phyloP scores from a whole-genome alignment of 352 stramenopile genomes.

The Thalassiosira oceanica region DNA sequence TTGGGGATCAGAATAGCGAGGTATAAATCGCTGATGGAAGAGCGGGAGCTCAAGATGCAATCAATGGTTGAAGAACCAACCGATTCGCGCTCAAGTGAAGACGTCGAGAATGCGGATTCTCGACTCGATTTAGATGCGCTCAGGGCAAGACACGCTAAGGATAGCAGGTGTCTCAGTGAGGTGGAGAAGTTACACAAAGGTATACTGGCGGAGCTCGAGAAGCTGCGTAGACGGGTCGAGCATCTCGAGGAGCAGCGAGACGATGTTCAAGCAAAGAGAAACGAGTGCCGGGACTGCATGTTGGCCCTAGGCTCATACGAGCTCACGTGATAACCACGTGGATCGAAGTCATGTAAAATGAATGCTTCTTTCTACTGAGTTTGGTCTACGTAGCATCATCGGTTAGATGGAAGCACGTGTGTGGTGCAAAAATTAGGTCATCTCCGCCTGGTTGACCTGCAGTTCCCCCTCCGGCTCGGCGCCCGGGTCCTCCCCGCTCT shows the following conservation, averaged over 20 bases:
- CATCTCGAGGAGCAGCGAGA: conserved; percentile 22
- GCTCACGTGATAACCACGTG: too few species aligned
- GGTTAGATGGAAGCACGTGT: too few species aligned
- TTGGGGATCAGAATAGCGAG: conserved; percentile 12
- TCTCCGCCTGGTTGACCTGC: too few species aligned
- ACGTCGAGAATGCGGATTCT: background rate
- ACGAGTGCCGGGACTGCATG: conserved; percentile 33
- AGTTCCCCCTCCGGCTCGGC: too few species aligned
- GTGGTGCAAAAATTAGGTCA: too few species aligned
- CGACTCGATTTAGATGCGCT: conserved; percentile 1
- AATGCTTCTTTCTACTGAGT: too few species aligned
- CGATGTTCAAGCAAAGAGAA: conserved; percentile 20
- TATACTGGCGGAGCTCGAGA: conserved; percentile 37
- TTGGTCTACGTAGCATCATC: too few species aligned
- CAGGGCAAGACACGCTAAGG: conserved; percentile 8
- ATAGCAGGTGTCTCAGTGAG: conserved; percentile 9
- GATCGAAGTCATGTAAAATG: too few species aligned
- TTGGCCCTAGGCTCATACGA: too few species aligned
- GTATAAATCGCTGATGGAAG: conserved; percentile 23
- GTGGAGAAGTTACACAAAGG: conserved; percentile 25
- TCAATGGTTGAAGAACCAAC: conserved; percentile 1
- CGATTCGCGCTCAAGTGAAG: conserved; percentile 9
- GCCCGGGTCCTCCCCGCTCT: conserved; percentile 6
- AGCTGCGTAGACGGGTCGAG: conserved; percentile 19
- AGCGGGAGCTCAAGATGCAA: conserved; percentile 6